These are phyloP conservation scores for Notholithocarpus densiflorus DNA, from an alignment of 306 rosid genomes.

Conservation along the genomic window DNA sequence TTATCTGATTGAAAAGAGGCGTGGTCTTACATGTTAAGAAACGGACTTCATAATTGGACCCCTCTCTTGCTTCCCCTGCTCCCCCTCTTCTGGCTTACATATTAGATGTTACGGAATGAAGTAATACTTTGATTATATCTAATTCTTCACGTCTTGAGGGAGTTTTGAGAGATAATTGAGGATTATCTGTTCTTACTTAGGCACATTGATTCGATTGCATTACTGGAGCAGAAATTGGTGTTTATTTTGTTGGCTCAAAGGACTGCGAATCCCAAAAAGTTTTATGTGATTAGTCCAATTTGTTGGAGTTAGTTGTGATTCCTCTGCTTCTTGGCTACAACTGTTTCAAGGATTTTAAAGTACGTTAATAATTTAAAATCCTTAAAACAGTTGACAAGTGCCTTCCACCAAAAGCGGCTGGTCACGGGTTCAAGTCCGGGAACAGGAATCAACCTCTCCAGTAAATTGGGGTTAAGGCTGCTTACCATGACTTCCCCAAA, in stretches of 20 bases:
- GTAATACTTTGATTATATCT: too few relatives aligned
- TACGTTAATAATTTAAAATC: neutral
- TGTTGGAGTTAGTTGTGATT: neutral
- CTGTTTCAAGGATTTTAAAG: neutral
- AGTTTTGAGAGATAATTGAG: too few relatives aligned
- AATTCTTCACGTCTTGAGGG: too few relatives aligned
- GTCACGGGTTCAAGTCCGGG: too few relatives aligned
- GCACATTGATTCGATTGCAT: too few relatives aligned
- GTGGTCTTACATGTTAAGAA: neutral
- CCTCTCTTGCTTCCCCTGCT: neutral
- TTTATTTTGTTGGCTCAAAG: neutral
- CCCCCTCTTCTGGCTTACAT: neutral
- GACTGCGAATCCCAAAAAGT: neutral
- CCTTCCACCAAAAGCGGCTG: too few relatives aligned
- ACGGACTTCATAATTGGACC: neutral
- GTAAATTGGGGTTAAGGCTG: too few relatives aligned
- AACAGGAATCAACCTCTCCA: too few relatives aligned
- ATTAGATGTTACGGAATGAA: neutral
- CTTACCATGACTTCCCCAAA: too few relatives aligned
- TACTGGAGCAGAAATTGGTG: too few relatives aligned
- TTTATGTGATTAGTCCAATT: neutral
- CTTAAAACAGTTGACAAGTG: too few relatives aligned
- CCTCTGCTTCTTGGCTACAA: neutral
- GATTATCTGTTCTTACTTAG: too few relatives aligned
- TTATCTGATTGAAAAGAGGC: neutral